Percentiles rank a stretch among this genome's conserved stretches.
phyloP scores from a whole-genome alignment of 108 stramenopile genomes.

The Nitzschia sp. region DNA sequence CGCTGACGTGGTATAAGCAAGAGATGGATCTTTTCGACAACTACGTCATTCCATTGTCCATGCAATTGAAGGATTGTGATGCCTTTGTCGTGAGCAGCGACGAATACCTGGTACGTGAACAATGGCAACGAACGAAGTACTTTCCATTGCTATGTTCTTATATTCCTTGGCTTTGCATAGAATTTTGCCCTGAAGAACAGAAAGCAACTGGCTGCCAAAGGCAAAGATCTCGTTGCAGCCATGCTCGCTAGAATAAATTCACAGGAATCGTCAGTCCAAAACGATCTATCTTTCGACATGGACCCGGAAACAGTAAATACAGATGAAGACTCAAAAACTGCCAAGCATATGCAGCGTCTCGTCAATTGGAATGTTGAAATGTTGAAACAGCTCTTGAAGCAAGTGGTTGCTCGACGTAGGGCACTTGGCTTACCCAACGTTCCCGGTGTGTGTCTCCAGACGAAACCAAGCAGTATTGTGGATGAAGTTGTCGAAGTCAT shows the following conservation, averaged over 20 bases:
- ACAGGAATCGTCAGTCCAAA: too few relatives aligned
- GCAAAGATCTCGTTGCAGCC: conserved; percentile 1
- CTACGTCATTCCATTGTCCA: conserved; percentile 54
- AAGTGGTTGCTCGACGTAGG: conserved; percentile 16
- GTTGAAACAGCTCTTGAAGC: conserved; percentile 16
- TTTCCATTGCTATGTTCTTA: too few relatives aligned
- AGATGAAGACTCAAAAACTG: background rate
- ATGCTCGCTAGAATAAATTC: conserved; percentile 11
- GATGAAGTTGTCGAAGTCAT: conserved; percentile 29
- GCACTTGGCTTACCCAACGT: background rate
- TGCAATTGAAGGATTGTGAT: conserved; percentile 47
- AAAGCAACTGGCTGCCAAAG: conserved; percentile 15
- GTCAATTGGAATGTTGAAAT: conserved; percentile 37
- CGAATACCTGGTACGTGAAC: too few relatives aligned
- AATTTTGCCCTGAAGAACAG: conserved; percentile 45
- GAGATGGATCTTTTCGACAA: conserved; percentile 54
- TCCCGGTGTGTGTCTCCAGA: background rate
- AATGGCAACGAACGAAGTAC: too few relatives aligned
- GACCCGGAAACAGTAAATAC: background rate
- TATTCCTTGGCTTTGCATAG: too few relatives aligned
- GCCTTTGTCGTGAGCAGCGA: conserved; percentile 36
- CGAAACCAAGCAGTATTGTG: background rate
- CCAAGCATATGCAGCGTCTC: conserved; percentile 23
- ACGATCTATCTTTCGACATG: background rate
- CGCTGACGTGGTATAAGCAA: conserved; percentile 37